Evolutionary conservation across 306 rosid genomes (phyloP).

Genomic region (Acacia confusa): DNA sequence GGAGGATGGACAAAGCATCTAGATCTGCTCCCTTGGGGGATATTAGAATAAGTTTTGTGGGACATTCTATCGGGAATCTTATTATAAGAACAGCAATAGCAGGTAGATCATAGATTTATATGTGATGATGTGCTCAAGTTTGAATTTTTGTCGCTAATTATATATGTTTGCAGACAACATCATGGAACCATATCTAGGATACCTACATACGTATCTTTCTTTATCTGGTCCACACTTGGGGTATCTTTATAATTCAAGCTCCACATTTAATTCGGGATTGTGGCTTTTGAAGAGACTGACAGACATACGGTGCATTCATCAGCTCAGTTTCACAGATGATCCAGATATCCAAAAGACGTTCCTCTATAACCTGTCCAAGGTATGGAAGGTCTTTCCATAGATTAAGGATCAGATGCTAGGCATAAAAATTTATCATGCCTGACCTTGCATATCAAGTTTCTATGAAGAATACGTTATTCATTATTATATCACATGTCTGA

Average conservation of each 20-base stretch:
- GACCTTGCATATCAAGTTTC: neutral
- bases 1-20: conserved; percentile 72
- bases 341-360: conserved; percentile 79
- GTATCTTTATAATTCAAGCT: conserved; percentile 88
- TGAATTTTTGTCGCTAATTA: conserved; percentile 30
- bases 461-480: neutral
- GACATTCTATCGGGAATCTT: conserved; percentile 89
- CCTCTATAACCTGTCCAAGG: conserved; percentile 78
- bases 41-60: conserved; percentile 78
- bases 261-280: conserved; percentile 83
- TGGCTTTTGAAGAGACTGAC: conserved; percentile 87
- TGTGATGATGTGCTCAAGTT: conserved; percentile 26
- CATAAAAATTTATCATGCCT: conserved; percentile 20
- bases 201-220: conserved; percentile 74
- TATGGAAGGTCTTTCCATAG: conserved; percentile 28
- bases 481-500: neutral
- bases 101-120: conserved; percentile 42
- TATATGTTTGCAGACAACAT: conserved; percentile 58
- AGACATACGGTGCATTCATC: conserved; percentile 86
- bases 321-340: conserved; percentile 87
- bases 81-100: conserved; percentile 83
- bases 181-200: conserved; percentile 75
- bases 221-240: conserved; percentile 95
- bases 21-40: conserved; percentile 56
- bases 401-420: conserved; percentile 2